Evolutionary conservation across 495 filamentous ascomycete species (phyloP).

Genomic region (Penicillium argentinense): DNA sequence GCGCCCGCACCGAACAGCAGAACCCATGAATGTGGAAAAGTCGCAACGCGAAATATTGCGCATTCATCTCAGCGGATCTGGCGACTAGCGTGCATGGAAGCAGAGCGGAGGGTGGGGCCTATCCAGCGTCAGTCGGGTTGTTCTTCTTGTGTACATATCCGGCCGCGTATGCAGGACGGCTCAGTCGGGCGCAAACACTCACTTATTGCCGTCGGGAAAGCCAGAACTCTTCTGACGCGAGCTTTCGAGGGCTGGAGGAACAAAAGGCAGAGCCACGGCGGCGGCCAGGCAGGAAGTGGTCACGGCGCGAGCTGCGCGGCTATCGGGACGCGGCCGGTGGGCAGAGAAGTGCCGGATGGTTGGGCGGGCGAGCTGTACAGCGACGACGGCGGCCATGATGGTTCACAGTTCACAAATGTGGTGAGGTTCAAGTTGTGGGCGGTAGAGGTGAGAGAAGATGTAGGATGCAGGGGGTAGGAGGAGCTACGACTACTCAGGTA

Average conservation of each 20-base stretch:
- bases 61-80: too few relatives aligned
- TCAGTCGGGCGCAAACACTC: slow-evolving; percentile 9
- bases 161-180: not conserved
- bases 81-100: slow-evolving; percentile 46
- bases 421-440: too few relatives aligned
- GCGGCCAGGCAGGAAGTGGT: slow-evolving; percentile 41
- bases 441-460: not conserved
- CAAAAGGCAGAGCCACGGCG: slow-evolving; percentile 45
- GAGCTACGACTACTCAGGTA: too few relatives aligned
- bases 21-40: not conserved
- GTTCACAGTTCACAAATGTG: too few relatives aligned
- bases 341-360: slow-evolving; percentile 48
- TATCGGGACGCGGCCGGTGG: slow-evolving; percentile 38
- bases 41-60: too few relatives aligned
- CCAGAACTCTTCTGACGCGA: slow-evolving; percentile 38
- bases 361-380: slow-evolving; percentile 34
- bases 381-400: slow-evolving; percentile 30
- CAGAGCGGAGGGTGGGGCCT: slow-evolving; percentile 42
- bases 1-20: slow-evolving; percentile 17
- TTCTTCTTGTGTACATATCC: not conserved
- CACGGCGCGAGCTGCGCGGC: slow-evolving; percentile 39
- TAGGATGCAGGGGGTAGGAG: not conserved
- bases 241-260: slow-evolving; percentile 48
- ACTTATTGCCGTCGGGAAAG: slow-evolving; percentile 40
- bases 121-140: not conserved